phyloP scores from a whole-genome alignment of 768 basidiomycete genomes.

The Tylopilus cervinicoccineus region DNA sequence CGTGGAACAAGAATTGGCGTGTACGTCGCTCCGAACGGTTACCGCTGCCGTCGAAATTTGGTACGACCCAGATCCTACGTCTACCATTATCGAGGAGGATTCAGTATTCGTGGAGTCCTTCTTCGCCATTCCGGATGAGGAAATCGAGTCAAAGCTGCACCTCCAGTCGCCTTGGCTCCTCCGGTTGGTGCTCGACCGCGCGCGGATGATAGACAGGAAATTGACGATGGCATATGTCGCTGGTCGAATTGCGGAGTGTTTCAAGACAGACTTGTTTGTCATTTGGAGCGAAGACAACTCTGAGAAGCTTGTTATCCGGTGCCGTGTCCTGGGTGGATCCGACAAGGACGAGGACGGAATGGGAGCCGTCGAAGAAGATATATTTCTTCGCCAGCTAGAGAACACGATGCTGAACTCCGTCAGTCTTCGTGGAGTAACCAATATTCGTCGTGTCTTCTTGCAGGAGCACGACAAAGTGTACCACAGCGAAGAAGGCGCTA shows the following conservation, averaged over 20 bases:
- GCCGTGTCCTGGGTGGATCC: slow-evolving; percentile 80
- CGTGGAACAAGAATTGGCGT: slow-evolving; percentile 90
- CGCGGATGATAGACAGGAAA: no score
- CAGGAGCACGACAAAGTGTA: slow-evolving; percentile 79
- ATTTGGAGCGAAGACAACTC: slow-evolving; percentile 71
- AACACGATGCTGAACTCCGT: slow-evolving; percentile 96
- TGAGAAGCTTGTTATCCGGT: slow-evolving; percentile 94
- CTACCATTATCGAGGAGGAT: slow-evolving; percentile 96
- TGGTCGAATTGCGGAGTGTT: slow-evolving; percentile 81
- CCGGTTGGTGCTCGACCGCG: no score
- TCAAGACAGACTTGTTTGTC: slow-evolving; percentile 80
- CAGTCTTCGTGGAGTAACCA: slow-evolving; percentile 87
- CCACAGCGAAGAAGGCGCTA: slow-evolving; percentile 32
- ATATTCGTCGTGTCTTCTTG: slow-evolving; percentile 91
- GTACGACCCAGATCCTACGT: slow-evolving; percentile 91
- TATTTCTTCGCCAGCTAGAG: slow-evolving; percentile 94
- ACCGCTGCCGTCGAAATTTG: slow-evolving; percentile 96
- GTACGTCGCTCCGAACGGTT: slow-evolving; percentile 89
- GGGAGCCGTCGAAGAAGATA: slow-evolving; percentile 82
- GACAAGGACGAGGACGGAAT: slow-evolving; percentile 85
- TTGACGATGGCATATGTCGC: no score
- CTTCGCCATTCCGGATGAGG: slow-evolving; percentile 99
- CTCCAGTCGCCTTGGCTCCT: slow-evolving; percentile 55
- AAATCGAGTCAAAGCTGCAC: slow-evolving; percentile 85
- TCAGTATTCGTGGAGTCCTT: slow-evolving; percentile 94